Percentiles rank a stretch among this genome's conserved stretches.
Conservation (phyloP, 495 filamentous ascomycete species). For the Staphylotrichum tortipilum region DNA sequence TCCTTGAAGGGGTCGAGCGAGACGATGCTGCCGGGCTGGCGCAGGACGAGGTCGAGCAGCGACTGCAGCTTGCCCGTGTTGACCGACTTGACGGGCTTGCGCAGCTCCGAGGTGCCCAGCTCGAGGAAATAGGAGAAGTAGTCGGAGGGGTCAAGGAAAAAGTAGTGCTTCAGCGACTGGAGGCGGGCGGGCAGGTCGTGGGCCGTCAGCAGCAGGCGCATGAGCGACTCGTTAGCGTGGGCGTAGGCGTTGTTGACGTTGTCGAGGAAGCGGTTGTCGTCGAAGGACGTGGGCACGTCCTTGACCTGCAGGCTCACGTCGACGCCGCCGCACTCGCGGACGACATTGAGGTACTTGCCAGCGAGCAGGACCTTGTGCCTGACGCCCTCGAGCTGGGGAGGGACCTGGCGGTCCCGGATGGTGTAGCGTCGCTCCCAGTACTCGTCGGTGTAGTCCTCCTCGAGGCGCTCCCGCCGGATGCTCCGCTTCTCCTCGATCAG, state of each 20-base stretch:
- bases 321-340: constrained; percentile 92
- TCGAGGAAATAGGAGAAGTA: constrained; percentile 98
- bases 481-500: constrained; percentile 92
- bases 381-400: constrained; percentile 83
- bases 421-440: constrained; percentile 99
- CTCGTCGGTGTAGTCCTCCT: constrained; percentile 96
- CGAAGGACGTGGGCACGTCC: constrained; percentile 85
- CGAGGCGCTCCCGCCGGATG: constrained; percentile 80
- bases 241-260: constrained; percentile 94
- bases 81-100: constrained; percentile 76
- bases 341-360: constrained; percentile 96
- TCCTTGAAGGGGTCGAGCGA: constrained; percentile 95
- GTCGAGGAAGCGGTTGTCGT: constrained; percentile 81
- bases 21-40: constrained; percentile 89
- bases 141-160: constrained; percentile 94
- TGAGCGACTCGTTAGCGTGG: constrained; percentile 87
- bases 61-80: constrained; percentile 91
- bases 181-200: constrained; percentile 82
- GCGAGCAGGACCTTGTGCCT: constrained; percentile 91
- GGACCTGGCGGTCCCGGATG: constrained; percentile 80
- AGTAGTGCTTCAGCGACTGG: constrained; percentile 92
- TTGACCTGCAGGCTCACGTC: constrained; percentile 83
- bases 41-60: constrained; percentile 84
- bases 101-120: constrained; percentile 74
- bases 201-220: constrained; percentile 83